A percentile compares a stretch with the other conserved stretches of the same genome.
These are phyloP conservation scores for Theobroma cacao DNA, from an alignment of 345 rosid species.

Conservation along the genomic window DNA sequence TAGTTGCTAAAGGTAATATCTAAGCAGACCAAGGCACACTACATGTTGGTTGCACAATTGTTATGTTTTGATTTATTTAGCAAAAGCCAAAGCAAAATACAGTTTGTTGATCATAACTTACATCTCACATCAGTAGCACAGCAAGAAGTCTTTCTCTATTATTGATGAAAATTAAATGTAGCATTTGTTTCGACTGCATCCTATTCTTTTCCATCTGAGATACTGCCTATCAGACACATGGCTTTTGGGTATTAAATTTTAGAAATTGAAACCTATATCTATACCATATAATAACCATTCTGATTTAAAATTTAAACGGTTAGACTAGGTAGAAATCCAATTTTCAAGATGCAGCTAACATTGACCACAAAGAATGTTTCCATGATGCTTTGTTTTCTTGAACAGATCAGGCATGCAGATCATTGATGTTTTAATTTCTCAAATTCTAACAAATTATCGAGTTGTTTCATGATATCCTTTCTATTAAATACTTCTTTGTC, in stretches of 20 bases:
- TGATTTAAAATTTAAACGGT: background rate
- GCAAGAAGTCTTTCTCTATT: background rate
- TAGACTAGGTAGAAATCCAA: background rate
- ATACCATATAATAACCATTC: background rate
- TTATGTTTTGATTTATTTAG: background rate
- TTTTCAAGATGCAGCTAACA: background rate
- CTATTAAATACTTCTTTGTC: background rate
- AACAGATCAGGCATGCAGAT: background rate
- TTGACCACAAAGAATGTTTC: background rate
- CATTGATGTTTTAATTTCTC: background rate
- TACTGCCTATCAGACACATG: background rate
- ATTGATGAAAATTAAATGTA: background rate
- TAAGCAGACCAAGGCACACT: background rate
- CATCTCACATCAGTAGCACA: background rate
- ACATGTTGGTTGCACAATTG: background rate
- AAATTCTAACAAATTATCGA: background rate
- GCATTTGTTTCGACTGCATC: background rate
- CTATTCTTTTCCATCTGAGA: background rate
- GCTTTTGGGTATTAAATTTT: background rate
- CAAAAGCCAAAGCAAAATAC: background rate
- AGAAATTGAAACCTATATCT: background rate
- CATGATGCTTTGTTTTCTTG: background rate
- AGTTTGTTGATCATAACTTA: background rate
- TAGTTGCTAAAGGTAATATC: background rate
- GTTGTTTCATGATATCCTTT: background rate